Evolutionary conservation across 1,284 basidiomycete genomes (phyloP).

Genomic region (Hemileia vastatrix): DNA sequence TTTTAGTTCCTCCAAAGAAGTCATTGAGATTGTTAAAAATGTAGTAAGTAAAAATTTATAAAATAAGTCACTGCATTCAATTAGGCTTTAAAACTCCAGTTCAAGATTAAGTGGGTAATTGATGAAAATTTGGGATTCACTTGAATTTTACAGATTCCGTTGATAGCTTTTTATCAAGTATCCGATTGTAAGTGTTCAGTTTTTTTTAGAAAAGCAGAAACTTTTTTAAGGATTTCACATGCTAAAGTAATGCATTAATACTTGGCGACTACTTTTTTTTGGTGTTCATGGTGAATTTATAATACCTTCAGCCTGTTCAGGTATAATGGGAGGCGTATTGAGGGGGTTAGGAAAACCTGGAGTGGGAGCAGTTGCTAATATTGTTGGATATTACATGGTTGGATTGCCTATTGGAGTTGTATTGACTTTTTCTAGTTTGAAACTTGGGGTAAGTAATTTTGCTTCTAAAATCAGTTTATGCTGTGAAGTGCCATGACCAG

Average conservation of each 20-base stretch:
- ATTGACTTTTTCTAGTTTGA: constrained; percentile 2
- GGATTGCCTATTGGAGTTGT: constrained; percentile 10
- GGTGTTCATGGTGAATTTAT: too few species aligned
- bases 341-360: constrained; percentile 10
- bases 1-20: constrained; percentile 12
- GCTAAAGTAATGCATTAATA: too few species aligned
- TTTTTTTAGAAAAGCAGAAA: not conserved
- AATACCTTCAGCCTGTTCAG: not conserved
- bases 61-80: not conserved
- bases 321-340: constrained; percentile 1
- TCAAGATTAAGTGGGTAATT: not conserved
- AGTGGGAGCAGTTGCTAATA: constrained; percentile 6
- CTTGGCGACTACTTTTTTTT: not conserved
- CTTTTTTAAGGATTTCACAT: not conserved
- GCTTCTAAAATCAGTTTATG: too few species aligned
- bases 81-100: too few species aligned
- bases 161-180: constrained; percentile 5
- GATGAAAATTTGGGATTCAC: not conserved
- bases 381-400: constrained; percentile 2
- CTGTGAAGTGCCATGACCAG: too few species aligned
- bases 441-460: not conserved
- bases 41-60: constrained; percentile 6
- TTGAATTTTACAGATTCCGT: constrained; percentile 1
- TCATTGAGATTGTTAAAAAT: constrained; percentile 1
- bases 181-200: constrained; percentile 2